Percentiles rank a stretch among this genome's conserved stretches.
Evolutionary conservation across 2,329 filamentous ascomycete genomes (phyloP).

Genomic region (Epichloe gansuensis): DNA sequence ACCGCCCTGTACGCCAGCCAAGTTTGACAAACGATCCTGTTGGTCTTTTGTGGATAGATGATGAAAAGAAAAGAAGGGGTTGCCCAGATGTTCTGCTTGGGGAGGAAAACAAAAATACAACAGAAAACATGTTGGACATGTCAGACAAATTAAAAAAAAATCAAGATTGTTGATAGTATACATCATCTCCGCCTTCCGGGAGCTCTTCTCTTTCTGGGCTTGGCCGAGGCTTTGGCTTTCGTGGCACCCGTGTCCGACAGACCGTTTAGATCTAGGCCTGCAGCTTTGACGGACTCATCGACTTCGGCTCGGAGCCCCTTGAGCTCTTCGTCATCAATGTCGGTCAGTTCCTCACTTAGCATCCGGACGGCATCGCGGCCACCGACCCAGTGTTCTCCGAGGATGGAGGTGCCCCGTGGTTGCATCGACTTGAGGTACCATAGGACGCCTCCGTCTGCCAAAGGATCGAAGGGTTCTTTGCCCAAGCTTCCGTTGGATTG

Average conservation of each 20-base stretch:
- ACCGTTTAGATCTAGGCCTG: constrained; percentile 14
- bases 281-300: constrained; percentile 26
- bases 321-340: constrained; percentile 84
- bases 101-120: background rate
- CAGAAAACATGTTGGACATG: background rate
- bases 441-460: constrained; percentile 65
- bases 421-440: constrained; percentile 83
- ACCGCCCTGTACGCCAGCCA: background rate
- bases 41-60: background rate
- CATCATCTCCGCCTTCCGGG: constrained; percentile 23
- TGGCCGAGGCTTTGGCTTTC: constrained; percentile 17
- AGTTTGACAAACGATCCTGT: background rate
- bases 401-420: constrained; percentile 64
- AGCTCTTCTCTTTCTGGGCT: constrained; percentile 22
- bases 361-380: constrained; percentile 53
- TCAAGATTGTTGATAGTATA: background rate
- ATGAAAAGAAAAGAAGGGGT: background rate
- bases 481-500: constrained; percentile 48
- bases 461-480: constrained; percentile 36
- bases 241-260: constrained; percentile 8
- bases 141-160: background rate
- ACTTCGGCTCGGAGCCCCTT: constrained; percentile 52
- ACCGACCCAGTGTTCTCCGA: constrained; percentile 53
- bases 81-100: background rate
- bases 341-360: constrained; percentile 79